A percentile compares a stretch with the other conserved stretches of the same genome.
phyloP scores from a whole-genome alignment of 495 filamentous ascomycete genomes.

The Chaetomidium leptoderma region DNA sequence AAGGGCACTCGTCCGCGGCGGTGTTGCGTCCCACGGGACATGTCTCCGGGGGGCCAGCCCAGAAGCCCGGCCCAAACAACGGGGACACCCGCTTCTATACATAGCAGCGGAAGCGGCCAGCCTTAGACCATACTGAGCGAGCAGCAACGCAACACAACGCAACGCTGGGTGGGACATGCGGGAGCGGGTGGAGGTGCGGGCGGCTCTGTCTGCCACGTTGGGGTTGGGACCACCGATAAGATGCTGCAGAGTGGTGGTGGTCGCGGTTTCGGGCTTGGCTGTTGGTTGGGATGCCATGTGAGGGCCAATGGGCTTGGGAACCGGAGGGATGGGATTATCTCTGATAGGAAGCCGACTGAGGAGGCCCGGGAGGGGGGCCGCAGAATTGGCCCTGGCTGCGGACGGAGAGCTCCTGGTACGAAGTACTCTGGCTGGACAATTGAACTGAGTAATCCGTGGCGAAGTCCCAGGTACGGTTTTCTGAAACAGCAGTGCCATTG shows the following conservation, averaged over 20 bases:
- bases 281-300: slow-evolving; percentile 7
- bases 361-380: neutral
- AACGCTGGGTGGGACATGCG: neutral
- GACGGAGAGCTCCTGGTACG: neutral
- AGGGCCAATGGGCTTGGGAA: slow-evolving; percentile 9
- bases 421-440: slow-evolving; percentile 5
- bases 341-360: slow-evolving; percentile 10
- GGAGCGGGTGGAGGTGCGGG: neutral
- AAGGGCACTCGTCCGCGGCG: neutral
- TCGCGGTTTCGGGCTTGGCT: neutral
- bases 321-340: slow-evolving; percentile 7
- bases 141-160: neutral
- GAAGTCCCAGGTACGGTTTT: slow-evolving; percentile 5
- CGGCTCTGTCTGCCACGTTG: neutral
- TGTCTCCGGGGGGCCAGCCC: neutral
- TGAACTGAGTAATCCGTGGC: slow-evolving; percentile 10
- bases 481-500: slow-evolving; percentile 22
- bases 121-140: neutral
- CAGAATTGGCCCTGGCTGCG: neutral
- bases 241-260: slow-evolving; percentile 4
- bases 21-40: neutral
- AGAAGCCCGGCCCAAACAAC: neutral
- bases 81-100: neutral
- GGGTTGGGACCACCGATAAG: neutral
- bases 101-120: slow-evolving; percentile 1